Evolutionary conservation across 768 basidiomycete genomes (phyloP), one percentile per base, ranked within the genome.

Genomic region (Tulasnella sp.): DNA sequence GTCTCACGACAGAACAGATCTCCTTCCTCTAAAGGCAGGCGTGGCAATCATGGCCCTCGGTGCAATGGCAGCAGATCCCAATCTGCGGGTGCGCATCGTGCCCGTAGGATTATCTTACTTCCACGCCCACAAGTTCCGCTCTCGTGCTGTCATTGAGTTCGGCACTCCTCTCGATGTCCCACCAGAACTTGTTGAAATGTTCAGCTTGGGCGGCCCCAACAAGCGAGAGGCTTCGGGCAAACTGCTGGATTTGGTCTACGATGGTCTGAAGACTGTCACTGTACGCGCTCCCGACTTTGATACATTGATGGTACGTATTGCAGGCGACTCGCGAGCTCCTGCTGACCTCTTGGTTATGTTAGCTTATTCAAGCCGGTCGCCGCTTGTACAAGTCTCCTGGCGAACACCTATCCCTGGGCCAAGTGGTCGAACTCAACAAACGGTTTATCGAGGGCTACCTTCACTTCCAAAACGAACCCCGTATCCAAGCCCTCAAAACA

Each of bases 31-130:
- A 37, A 99, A 99, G 71, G 96, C 96, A 27, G 96, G 96, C 4
- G 93, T 98, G 34, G 86, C 92, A 1, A 79, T 98, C 64, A 98
- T 99, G 93, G 93, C 96, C 21, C 77, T 99, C 7, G 96, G 96
- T 23, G 93, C 96, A 4, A 94, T 98, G 90, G 88, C 88, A 8
- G 85, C 86, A 60, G 80, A 97, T 67, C 83, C 91, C 4, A 79
- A 73, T 58, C 74, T 93, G 34, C 79, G 82, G 62, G 91, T 99
- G 66, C 87, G 89, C 68, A 89, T 99, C 61, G 92, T 81, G 9
- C 80, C 80, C 25, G 79, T 80, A 59, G 80, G 80, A 9, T 63
- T 78, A 59, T 67, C 75, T 63, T 93, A 67, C 81, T 92, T 67
- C 82, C 91, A 67, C 79, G 85, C 65, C 65, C 71, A 77, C 71